Conservation (phyloP, 345 rosid species). For the Citropsis articulata region DNA sequence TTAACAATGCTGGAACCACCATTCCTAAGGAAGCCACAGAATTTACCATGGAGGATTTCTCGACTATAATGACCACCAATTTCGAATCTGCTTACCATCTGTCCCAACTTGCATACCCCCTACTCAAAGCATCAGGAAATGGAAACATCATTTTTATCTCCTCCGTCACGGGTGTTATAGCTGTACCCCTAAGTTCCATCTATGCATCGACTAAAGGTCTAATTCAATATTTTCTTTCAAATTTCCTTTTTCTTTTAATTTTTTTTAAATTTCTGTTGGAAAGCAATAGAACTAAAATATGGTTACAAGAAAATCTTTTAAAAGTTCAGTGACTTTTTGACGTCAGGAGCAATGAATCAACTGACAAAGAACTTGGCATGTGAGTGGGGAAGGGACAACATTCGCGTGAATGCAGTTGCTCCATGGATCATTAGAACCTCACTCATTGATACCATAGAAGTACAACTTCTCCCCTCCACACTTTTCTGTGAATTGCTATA, state of each 20-base stretch:
- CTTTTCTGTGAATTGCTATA: background rate
- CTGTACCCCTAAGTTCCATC: slow-evolving; percentile 22
- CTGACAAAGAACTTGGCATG: slow-evolving; percentile 45
- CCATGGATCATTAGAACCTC: slow-evolving; percentile 40
- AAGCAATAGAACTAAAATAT: background rate
- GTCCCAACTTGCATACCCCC: slow-evolving; percentile 43
- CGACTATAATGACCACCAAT: slow-evolving; percentile 32
- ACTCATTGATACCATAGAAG: background rate
- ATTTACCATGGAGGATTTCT: slow-evolving; percentile 29
- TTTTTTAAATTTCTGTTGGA: background rate
- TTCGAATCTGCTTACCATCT: slow-evolving; percentile 50
- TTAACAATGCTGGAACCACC: slow-evolving; percentile 44
- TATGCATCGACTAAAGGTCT: slow-evolving; percentile 49
- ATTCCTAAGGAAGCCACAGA: slow-evolving; percentile 33
- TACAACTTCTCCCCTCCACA: no score
- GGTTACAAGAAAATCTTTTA: background rate
- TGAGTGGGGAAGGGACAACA: slow-evolving; percentile 50
- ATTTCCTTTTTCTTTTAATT: background rate
- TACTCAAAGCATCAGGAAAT: slow-evolving; percentile 43
- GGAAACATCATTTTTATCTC: slow-evolving; percentile 48
- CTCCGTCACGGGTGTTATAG: slow-evolving; percentile 35
- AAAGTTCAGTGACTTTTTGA: background rate
- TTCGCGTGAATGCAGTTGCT: slow-evolving; percentile 43
- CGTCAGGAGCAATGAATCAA: slow-evolving; percentile 44
- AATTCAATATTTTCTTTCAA: background rate